phyloP scores from a whole-genome alignment of 176 grass and related monocot species.

The Paspalum vaginatum region DNA sequence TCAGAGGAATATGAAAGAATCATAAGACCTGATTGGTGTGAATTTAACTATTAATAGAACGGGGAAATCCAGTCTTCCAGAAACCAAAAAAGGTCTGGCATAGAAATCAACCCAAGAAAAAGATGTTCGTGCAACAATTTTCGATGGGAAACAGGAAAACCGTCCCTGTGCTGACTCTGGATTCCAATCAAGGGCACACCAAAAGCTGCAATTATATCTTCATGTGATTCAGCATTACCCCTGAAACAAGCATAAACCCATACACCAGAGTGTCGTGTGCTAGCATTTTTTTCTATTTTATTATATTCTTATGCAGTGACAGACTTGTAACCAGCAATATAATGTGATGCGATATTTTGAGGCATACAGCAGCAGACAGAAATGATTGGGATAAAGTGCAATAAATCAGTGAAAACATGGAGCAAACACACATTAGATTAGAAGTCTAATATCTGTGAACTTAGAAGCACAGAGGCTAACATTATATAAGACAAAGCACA shows the following conservation, averaged over 20 bases:
- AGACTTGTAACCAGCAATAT: neutral
- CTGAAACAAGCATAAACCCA: neutral
- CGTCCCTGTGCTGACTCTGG: neutral
- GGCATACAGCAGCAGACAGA: neutral
- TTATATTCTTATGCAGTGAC: neutral
- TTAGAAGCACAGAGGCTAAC: slow-evolving; percentile 8
- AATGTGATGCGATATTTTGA: slow-evolving; percentile 5
- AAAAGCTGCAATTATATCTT: neutral
- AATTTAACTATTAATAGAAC: neutral
- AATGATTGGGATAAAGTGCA: neutral
- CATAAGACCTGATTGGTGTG: neutral
- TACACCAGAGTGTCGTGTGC: neutral
- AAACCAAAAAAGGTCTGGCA: neutral
- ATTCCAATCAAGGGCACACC: neutral
- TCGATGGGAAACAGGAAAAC: neutral
- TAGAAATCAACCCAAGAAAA: neutral
- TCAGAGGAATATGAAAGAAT: neutral
- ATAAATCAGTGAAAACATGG: slow-evolving; percentile 5
- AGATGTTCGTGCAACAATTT: neutral
- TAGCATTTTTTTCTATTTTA: neutral
- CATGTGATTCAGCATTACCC: neutral
- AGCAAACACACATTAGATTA: neutral
- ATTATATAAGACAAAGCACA: neutral
- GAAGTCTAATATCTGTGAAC: neutral
- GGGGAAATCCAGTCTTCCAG: neutral